These are phyloP conservation scores for Thalassiosira gravida DNA, from an alignment of 352 stramenopile genomes.

Conservation along the genomic window DNA sequence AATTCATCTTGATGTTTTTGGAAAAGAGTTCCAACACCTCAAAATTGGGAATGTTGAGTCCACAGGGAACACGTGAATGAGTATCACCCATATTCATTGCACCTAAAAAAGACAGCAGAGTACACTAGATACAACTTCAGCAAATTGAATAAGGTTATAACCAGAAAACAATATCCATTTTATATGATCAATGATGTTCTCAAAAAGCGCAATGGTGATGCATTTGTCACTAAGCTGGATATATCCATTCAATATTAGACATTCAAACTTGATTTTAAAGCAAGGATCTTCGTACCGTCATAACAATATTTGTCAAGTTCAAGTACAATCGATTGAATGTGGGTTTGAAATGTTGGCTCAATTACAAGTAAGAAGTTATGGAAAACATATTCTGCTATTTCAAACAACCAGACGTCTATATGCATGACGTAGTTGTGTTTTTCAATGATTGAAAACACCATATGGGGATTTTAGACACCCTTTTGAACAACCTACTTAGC, in stretches of 20 bases:
- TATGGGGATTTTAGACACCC: conserved; percentile 20
- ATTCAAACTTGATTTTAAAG: conserved; percentile 48
- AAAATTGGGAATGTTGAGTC: conserved; percentile 22
- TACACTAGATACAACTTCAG: conserved; percentile 62
- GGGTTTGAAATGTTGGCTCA: conserved; percentile 40
- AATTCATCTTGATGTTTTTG: conserved; percentile 21
- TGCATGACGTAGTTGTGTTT: conserved; percentile 58
- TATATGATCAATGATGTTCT: conserved; percentile 73
- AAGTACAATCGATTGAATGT: conserved; percentile 55
- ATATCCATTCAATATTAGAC: conserved; percentile 55
- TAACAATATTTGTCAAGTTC: conserved; percentile 55
- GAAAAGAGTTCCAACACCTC: conserved; percentile 22
- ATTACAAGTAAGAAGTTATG: conserved; percentile 58
- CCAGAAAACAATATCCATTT: conserved; percentile 43
- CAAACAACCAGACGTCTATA: conserved; percentile 40
- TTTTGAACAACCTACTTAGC: conserved; percentile 44
- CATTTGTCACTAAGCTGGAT: conserved; percentile 63
- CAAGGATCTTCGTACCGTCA: conserved; percentile 43
- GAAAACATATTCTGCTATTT: conserved; percentile 36
- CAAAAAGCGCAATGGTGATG: conserved; percentile 20
- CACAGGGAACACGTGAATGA: conserved; percentile 15
- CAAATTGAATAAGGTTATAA: conserved; percentile 59
- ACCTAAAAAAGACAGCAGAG: conserved; percentile 60
- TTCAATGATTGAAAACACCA: conserved; percentile 34
- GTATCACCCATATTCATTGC: conserved; percentile 43